Evolutionary conservation across 1,284 basidiomycete genomes (phyloP).

Genomic region (Cerioporus squamosus): DNA sequence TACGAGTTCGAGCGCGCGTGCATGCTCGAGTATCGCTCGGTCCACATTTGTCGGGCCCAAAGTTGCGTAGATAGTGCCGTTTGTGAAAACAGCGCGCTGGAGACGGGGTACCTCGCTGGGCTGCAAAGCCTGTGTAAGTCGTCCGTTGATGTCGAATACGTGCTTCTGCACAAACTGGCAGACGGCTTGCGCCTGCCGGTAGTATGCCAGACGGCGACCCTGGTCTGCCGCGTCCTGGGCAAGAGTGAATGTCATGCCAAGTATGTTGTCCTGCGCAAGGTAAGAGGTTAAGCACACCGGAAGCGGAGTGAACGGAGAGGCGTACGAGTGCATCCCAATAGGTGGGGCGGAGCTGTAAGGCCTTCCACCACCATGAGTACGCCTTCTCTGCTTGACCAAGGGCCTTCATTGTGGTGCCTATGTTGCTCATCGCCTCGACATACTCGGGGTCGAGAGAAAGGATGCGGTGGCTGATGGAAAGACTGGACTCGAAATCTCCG

Average conservation of each 20-base stretch:
- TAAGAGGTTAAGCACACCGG: neutral
- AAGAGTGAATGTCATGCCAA: conserved; percentile 28
- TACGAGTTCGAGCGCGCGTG: conserved; percentile 29
- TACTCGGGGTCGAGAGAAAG: conserved; percentile 27
- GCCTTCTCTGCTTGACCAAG: conserved; percentile 30
- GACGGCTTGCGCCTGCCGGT: conserved; percentile 28
- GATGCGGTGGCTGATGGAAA: conserved; percentile 29
- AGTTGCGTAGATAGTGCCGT: conserved; percentile 28
- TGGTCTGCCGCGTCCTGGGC: conserved; percentile 19
- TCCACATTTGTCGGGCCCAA: conserved; percentile 13
- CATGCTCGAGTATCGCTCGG: conserved; percentile 24
- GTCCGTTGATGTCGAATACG: conserved; percentile 21
- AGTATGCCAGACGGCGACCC: conserved; percentile 16
- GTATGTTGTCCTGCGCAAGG: conserved; percentile 28
- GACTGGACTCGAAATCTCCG: conserved; percentile 27
- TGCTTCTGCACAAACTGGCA: conserved; percentile 28
- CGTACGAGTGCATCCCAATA: conserved; percentile 34
- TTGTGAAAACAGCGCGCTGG: conserved; percentile 31
- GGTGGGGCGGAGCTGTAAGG: conserved; percentile 28
- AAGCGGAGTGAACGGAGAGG: neutral
- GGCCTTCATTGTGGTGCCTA: conserved; percentile 52
- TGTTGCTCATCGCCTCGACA: conserved; percentile 53
- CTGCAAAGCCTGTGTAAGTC: conserved; percentile 15
- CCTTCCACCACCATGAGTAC: conserved; percentile 35
- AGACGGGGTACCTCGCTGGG: conserved; percentile 28